Evolutionary conservation across 768 basidiomycete species (phyloP).

Genomic region (Psilocybe cyanescens): DNA sequence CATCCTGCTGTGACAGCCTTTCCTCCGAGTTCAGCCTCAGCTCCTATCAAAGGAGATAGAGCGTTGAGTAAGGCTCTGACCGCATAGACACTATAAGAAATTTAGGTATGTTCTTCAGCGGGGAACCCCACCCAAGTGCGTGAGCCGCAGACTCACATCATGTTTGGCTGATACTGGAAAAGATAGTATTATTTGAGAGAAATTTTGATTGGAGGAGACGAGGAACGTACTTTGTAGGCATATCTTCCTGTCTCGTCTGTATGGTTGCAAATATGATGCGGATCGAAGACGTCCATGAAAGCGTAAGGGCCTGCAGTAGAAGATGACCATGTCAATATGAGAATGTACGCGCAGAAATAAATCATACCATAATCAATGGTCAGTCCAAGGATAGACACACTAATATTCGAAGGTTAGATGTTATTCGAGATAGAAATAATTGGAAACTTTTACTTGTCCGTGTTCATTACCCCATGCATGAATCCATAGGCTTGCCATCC

Average conservation of each 20-base stretch:
- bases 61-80: slow-evolving; percentile 77
- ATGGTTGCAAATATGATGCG: slow-evolving; percentile 90
- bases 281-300: slow-evolving; percentile 93
- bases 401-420: slow-evolving; percentile 27
- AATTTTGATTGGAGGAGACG: background rate
- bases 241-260: slow-evolving; percentile 80
- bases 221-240: slow-evolving; percentile 56
- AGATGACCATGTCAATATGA: background rate
- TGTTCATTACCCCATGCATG: slow-evolving; percentile 97
- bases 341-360: background rate
- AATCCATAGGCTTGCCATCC: slow-evolving; percentile 95
- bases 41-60: slow-evolving; percentile 85
- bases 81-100: slow-evolving; percentile 65
- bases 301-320: slow-evolving; percentile 67
- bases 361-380: slow-evolving; percentile 69
- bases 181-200: background rate
- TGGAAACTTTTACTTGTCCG: slow-evolving; percentile 72
- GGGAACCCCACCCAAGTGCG: background rate
- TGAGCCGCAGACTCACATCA: slow-evolving; percentile 59
- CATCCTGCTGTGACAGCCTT: slow-evolving; percentile 62
- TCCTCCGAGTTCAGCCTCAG: slow-evolving; percentile 63
- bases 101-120: background rate
- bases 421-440: background rate
- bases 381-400: slow-evolving; percentile 73
- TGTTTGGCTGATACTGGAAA: slow-evolving; percentile 68